phyloP scores from a whole-genome alignment of 805 yeast species.

The Kuraishia piskuri region DNA sequence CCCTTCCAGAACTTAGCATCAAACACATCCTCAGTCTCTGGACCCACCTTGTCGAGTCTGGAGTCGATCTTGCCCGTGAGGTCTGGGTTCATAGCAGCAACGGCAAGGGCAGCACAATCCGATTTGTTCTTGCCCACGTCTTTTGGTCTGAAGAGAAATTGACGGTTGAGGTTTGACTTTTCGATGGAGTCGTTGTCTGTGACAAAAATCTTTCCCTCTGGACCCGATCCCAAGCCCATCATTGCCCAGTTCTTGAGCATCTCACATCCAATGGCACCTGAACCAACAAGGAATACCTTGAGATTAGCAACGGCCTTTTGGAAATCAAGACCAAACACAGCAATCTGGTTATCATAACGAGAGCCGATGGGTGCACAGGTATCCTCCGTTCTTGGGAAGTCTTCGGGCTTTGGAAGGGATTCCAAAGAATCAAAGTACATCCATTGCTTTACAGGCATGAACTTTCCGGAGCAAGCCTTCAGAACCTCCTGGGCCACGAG shows the following conservation, averaged over 20 bases:
- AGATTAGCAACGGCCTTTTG: conserved; percentile 68
- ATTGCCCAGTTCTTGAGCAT: conserved; percentile 98
- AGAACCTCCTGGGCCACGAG: conserved; percentile 93
- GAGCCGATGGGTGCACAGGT: conserved; percentile 69
- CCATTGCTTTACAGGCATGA: conserved; percentile 87
- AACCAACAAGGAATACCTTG: conserved; percentile 85
- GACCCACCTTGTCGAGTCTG: conserved; percentile 80
- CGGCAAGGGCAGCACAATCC: conserved; percentile 85
- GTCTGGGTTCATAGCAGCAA: conserved; percentile 76
- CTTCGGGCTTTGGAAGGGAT: conserved; percentile 60
- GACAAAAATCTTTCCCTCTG: conserved; percentile 71
- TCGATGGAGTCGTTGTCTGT: conserved; percentile 96
- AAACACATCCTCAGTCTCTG: conserved; percentile 84
- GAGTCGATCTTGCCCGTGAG: conserved; percentile 69
- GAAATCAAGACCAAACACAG: conserved; percentile 79
- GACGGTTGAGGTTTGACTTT: conserved; percentile 92
- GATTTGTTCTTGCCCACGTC: conserved; percentile 92
- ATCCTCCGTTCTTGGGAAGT: conserved; percentile 56
- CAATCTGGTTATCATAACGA: conserved; percentile 92
- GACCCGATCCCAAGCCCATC: conserved; percentile 91
- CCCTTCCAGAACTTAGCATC: conserved; percentile 78
- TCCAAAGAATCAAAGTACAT: conserved; percentile 92
- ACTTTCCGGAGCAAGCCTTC: conserved; percentile 92
- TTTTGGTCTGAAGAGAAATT: conserved; percentile 86
- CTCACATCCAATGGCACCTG: conserved; percentile 99